Base-by-base conservation (phyloP, 805 yeast genomes). In the Lipomyces yamadae region DNA sequence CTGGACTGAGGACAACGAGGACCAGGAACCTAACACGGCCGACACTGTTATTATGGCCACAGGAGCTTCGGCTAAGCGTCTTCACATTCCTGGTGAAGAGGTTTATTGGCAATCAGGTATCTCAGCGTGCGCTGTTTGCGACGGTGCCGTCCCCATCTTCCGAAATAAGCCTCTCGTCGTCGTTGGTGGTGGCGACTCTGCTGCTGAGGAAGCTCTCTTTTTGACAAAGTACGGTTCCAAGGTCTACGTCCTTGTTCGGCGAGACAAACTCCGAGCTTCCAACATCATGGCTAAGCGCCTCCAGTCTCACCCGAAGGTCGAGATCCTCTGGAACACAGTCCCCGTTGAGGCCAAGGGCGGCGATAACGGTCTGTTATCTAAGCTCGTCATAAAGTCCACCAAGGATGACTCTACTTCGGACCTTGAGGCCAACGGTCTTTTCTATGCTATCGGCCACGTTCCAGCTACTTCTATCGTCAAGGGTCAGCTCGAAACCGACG, bases 51-150 rank as follows among this genome's bases (percentile, higher is more conserved):
- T 95, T 73, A 80, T 95, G 70, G 97, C 99, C 72, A 95, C 99
- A 58, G 99, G 99, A 77, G 99, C 99, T 30, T 89, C 97, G 53
- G 99, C 99, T 67, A 92, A 89, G 85, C 91, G 99, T 83, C 85
- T 95, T 81, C 81, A 85, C 77, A 83, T 95, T 69, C 97, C 98
- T 67, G 99, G 99, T 75, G 99, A 95, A 83, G 98, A 95, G 73
- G 85, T 85, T 45, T 95, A 95, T 86, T 95, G 99, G 99, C 99
- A 95, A 84, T 90, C 89, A 79, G 99, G 99, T 80, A 95, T 95
- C 73, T 91, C 97, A 73, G 99, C 99, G 18, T 95, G 99, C 84
- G 99, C 99, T 53, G 99, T 95, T 70, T 95, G 99, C 82, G 99
- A 95, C 78, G 99, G 99, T 81, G 99, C 99, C 42, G 96, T 95